A percentile compares a stretch with the other conserved stretches of the same genome.
Conservation (phyloP, 179 eudicot species). For the Actinidia chinensis region DNA sequence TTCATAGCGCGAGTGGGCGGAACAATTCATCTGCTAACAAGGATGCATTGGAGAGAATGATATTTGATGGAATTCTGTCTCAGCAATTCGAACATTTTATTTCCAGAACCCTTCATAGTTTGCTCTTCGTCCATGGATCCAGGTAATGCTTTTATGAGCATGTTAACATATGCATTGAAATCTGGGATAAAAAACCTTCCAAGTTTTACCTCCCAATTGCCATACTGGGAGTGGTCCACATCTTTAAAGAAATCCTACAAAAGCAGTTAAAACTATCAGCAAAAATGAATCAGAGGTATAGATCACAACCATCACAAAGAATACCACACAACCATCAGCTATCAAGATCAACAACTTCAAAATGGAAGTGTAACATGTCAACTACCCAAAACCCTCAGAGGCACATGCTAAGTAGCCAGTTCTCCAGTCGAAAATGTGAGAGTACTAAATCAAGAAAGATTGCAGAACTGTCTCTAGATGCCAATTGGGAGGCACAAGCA, state of each 20-base stretch:
- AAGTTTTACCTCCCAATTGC: conserved; percentile 89
- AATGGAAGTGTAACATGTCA: neutral
- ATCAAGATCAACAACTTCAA: neutral
- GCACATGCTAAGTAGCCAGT: neutral
- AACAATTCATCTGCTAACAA: conserved; percentile 83
- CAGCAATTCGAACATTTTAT: conserved; percentile 84
- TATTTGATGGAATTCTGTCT: conserved; percentile 84
- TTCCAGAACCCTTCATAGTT: conserved; percentile 68
- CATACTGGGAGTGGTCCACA: conserved; percentile 85
- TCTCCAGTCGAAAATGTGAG: neutral
- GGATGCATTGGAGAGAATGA: conserved; percentile 95
- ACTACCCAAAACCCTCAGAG: neutral
- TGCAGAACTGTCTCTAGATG: neutral
- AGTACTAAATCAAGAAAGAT: neutral
- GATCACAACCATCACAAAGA: conserved; percentile 2
- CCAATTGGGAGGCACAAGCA: neutral
- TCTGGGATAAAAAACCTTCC: conserved; percentile 89
- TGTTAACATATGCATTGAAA: conserved; percentile 69
- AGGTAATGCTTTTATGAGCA: conserved; percentile 93
- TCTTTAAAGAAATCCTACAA: conserved; percentile 91
- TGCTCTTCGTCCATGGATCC: conserved; percentile 80
- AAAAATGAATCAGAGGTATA: neutral
- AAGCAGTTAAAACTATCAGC: neutral
- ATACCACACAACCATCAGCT: neutral
- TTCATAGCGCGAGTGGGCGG: conserved; percentile 95